Evolutionary conservation across 2,329 filamentous ascomycete species (phyloP), one percentile per base, ranked within the genome.

Genomic region (Microsporum canis): DNA sequence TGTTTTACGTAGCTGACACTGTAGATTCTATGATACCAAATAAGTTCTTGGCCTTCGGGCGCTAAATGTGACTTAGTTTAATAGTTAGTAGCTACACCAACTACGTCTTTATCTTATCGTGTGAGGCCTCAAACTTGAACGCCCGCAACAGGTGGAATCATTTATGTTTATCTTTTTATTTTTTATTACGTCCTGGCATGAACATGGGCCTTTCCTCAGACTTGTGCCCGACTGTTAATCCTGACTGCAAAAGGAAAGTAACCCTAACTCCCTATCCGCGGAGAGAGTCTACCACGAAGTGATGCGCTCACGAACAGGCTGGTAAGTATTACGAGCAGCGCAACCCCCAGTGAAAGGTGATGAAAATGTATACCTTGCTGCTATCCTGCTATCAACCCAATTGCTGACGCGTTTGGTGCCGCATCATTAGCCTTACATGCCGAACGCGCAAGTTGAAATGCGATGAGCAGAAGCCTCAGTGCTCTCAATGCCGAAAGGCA

Each of bases 391-490:
- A 29, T 39, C 38, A 41, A 29, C 14, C 14, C 31, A 3, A 14
- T 23, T 17, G 14, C 17, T 39, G 10, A 27, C 38, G 14, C 31
- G 8, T 41, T 10, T 31, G 23, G 3, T 12, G 27, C 3, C 43
- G 39, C 39, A 2, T 14, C 17, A 5, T 58, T 64, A 80, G 78
- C 69, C 71, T 79, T 67, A 84, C 81, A 66, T 84, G 82, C 74
- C 80, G 82, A 61, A 78, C 79, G 69, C 76, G 82, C 65, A 84
- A 86, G 77, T 77, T 86, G 64, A 86, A 86, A 75, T 86, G 84
- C 71, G 82, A 84, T 67, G 84, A 86, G 71, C 78, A 79, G 69
- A 83, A 82, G 65, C 84, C 83, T 8, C 71, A 79, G 41, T 86
- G 84, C 68, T 78, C 80, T 38, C 82, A 85, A 70, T 86, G 84